Evolutionary conservation across 495 filamentous ascomycete species (phyloP).

Genomic region (Annulohypoxylon stygium): DNA sequence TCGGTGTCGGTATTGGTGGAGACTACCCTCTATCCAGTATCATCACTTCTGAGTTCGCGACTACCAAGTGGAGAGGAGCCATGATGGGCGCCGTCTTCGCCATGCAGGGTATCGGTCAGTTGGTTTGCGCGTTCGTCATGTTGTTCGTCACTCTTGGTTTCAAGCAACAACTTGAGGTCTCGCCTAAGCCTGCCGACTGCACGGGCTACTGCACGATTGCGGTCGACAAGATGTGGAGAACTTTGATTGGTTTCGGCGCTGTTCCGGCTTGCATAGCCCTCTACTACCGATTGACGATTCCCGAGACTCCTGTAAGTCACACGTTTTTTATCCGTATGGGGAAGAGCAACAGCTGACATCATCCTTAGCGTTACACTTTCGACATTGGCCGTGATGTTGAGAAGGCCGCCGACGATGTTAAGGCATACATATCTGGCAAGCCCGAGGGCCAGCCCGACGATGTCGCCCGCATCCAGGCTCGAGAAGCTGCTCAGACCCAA

Average conservation of each 20-base stretch:
- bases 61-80: conserved; percentile 37
- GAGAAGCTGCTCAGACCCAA: conserved; percentile 58
- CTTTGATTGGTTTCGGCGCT: conserved; percentile 82
- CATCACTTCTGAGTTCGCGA: conserved; percentile 79
- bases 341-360: conserved; percentile 56
- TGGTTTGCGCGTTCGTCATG: conserved; percentile 76
- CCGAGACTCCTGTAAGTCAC: conserved; percentile 80
- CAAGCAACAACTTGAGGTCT: conserved; percentile 71
- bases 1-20: conserved; percentile 87
- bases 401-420: conserved; percentile 74
- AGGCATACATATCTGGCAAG: conserved; percentile 71
- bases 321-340: conserved; percentile 49
- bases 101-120: conserved; percentile 85
- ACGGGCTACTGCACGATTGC: conserved; percentile 74
- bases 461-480: conserved; percentile 64
- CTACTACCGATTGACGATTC: conserved; percentile 85
- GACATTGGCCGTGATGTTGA: conserved; percentile 84
- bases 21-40: conserved; percentile 89
- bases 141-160: conserved; percentile 80
- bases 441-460: conserved; percentile 73
- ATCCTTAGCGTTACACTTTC: conserved; percentile 77
- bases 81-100: conserved; percentile 84
- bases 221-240: conserved; percentile 90
- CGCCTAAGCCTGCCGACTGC: conserved; percentile 65
- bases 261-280: conserved; percentile 81